Conservation (phyloP, 2,329 filamentous ascomycete genomes). For the Botrytis fragariae region DNA sequence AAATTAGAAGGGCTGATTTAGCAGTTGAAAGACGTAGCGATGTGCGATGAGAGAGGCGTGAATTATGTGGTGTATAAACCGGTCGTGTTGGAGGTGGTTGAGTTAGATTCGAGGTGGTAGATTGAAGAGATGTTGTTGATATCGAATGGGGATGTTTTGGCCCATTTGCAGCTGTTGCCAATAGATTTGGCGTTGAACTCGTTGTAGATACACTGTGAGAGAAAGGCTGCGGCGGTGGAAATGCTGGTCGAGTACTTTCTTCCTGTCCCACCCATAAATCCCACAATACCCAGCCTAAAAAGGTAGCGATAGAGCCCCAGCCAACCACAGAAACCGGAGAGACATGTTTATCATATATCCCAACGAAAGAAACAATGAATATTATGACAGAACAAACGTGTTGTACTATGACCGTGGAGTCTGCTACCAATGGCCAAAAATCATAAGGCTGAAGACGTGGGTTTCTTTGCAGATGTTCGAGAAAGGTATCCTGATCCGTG, state of each 20-base stretch:
- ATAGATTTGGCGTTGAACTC: conserved; percentile 34
- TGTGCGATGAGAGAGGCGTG: conserved; percentile 42
- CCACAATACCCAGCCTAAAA: conserved; percentile 87
- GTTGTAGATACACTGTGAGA: conserved; percentile 30
- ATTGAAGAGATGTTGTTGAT: conserved; percentile 18
- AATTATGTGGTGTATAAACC: conserved; percentile 25
- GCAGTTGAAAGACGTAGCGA: conserved; percentile 72
- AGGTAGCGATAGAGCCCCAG: conserved; percentile 77
- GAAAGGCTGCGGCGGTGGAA: conserved; percentile 19
- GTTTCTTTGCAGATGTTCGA: conserved; percentile 93
- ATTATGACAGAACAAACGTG: conserved; percentile 94
- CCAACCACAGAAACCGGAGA: conserved; percentile 86
- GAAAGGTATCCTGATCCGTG: conserved; percentile 93
- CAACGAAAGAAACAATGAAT: conserved; percentile 90
- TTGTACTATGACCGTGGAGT: conserved; percentile 94
- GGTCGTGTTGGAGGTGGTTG: conserved; percentile 55
- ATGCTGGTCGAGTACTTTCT: conserved; percentile 42
- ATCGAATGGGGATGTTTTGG: conserved; percentile 3
- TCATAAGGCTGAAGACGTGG: conserved; percentile 92
- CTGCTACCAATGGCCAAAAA: conserved; percentile 94
- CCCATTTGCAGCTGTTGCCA: conserved; percentile 10
- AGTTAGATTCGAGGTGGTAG: conserved; percentile 45
- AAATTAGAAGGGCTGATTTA: conserved; percentile 91
- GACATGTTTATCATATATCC: conserved; percentile 83
- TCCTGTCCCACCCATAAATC: conserved; percentile 83